Conservation (phyloP, 139 green algal genomes). For the Chlorella sp. region DNA sequence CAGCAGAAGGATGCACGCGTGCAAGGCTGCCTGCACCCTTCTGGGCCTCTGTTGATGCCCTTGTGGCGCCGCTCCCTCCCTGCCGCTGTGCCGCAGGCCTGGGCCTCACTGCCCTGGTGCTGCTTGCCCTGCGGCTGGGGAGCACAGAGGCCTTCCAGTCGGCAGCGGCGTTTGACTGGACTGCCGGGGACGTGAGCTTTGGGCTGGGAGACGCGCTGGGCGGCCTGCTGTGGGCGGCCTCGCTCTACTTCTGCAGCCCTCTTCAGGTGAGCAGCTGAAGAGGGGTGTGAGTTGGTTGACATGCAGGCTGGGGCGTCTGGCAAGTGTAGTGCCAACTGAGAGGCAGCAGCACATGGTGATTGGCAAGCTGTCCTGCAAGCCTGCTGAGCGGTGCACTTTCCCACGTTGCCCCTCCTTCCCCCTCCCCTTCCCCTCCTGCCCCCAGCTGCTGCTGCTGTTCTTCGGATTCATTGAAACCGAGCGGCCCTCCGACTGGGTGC, state of each 20-base stretch:
- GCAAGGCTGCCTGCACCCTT: too few species aligned
- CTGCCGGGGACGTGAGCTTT: neutral
- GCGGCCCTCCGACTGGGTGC: constrained; percentile 75
- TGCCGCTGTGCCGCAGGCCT: constrained; percentile 5
- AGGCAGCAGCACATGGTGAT: neutral
- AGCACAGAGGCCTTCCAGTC: neutral
- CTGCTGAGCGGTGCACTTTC: neutral
- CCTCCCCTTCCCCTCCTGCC: neutral
- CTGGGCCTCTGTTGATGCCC: too few species aligned
- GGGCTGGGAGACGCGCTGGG: constrained; percentile 53
- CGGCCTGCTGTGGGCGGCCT: constrained; percentile 60
- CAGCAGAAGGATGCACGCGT: too few species aligned
- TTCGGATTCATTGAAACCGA: constrained; percentile 79
- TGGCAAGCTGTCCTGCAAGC: neutral
- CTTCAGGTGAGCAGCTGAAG: constrained; percentile 32
- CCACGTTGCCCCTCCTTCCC: neutral
- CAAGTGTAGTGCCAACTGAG: neutral
- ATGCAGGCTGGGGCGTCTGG: too few species aligned
- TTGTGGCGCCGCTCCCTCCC: too few species aligned
- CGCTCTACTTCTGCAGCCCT: constrained; percentile 70
- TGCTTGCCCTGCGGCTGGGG: constrained; percentile 24
- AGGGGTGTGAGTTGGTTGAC: too few species aligned
- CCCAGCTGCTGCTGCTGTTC: constrained; percentile 83
- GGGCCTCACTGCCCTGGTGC: constrained; percentile 19
- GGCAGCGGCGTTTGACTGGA: neutral